Evolutionary conservation across 257 asterid species (phyloP).

Genomic region (Capsicum baccatum): DNA sequence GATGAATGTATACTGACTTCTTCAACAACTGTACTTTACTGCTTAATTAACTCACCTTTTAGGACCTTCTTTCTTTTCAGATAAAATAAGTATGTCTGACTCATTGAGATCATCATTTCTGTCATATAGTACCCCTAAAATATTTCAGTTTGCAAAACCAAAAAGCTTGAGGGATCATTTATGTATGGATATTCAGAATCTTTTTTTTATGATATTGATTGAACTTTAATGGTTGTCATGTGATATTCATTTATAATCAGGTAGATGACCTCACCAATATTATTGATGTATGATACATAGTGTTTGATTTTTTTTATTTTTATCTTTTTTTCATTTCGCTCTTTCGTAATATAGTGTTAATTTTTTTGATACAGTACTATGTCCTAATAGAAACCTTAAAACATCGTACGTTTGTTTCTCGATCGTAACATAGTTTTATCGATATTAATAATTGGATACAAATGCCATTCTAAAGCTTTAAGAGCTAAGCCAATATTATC

Average conservation of each 20-base stretch:
- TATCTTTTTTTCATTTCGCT: background rate
- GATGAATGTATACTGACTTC: background rate
- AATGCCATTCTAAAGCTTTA: no score
- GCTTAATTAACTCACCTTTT: slow-evolving; percentile 10
- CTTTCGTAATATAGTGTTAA: background rate
- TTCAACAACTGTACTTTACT: background rate
- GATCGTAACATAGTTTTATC: background rate
- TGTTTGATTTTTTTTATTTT: background rate
- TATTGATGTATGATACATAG: background rate
- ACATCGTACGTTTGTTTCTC: background rate
- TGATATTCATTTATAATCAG: slow-evolving; percentile 3
- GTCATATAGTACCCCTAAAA: background rate
- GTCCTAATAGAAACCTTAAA: background rate
- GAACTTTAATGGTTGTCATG: background rate
- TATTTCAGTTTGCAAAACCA: slow-evolving; percentile 7
- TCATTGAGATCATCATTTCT: slow-evolving; percentile 23
- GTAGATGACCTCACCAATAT: slow-evolving; percentile 29
- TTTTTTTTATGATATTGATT: slow-evolving; percentile 17
- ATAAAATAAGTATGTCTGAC: background rate
- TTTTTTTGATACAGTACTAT: background rate
- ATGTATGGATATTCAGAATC: slow-evolving; percentile 12
- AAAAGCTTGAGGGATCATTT: background rate
- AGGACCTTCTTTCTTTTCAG: background rate
- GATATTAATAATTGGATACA: background rate
- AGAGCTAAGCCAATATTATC: no score